Conservation (phyloP, 768 basidiomycete species). For the Suillus brevipes region DNA sequence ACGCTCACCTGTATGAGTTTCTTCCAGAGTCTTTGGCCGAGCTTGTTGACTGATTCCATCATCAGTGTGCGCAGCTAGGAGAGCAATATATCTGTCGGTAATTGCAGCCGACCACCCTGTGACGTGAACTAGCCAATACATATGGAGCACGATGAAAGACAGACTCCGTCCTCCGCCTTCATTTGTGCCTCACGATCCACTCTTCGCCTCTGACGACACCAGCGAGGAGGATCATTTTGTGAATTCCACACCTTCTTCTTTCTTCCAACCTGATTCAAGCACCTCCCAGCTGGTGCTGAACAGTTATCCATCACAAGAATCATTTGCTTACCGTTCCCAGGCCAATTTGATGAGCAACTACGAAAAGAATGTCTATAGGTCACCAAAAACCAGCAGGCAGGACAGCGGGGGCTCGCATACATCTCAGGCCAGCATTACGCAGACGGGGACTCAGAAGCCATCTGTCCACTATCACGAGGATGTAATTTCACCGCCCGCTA, state of each 20-base stretch:
- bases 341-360: conserved; percentile 21
- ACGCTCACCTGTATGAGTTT: not conserved
- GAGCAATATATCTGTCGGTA: not conserved
- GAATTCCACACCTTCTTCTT: conserved; percentile 35
- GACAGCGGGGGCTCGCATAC: conserved; percentile 14
- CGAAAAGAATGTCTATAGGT: conserved; percentile 10
- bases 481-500: conserved; percentile 29
- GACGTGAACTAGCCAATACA: conserved; percentile 5
- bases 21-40: not conserved
- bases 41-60: not conserved
- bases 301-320: conserved; percentile 19
- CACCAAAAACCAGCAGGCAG: conserved; percentile 8
- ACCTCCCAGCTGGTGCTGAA: conserved; percentile 34
- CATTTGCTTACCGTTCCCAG: conserved; percentile 25
- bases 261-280: conserved; percentile 37
- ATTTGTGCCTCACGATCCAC: conserved; percentile 16
- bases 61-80: not conserved
- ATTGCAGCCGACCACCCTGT: conserved; percentile 11
- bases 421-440: conserved; percentile 16
- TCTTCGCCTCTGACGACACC: conserved; percentile 17
- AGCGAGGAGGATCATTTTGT: conserved; percentile 15
- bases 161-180: conserved; percentile 17
- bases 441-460: conserved; percentile 30
- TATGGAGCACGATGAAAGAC: conserved; percentile 12
- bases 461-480: conserved; percentile 57